Evolutionary conservation across 2,329 filamentous ascomycete genomes (phyloP).

Genomic region (Monilinia polystroma): DNA sequence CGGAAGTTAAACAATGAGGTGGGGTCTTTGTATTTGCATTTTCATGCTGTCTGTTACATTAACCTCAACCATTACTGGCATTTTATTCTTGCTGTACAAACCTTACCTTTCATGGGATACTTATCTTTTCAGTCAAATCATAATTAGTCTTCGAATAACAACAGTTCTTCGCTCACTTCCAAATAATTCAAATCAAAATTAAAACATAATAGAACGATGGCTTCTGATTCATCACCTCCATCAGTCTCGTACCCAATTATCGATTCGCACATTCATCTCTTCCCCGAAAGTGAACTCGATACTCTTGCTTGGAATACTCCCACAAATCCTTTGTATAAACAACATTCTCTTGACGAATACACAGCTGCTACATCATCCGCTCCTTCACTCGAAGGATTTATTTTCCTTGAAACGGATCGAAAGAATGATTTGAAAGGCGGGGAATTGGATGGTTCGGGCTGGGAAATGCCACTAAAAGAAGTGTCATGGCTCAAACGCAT

Average conservation of each 20-base stretch:
- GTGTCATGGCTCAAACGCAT: slow-evolving; percentile 67
- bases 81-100: not conserved
- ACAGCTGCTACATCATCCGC: slow-evolving; percentile 34
- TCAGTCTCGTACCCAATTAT: slow-evolving; percentile 56
- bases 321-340: slow-evolving; percentile 51
- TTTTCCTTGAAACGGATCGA: slow-evolving; percentile 83
- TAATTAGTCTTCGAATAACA: not conserved
- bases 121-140: not conserved
- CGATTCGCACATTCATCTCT: slow-evolving; percentile 92
- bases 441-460: slow-evolving; percentile 53
- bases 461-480: slow-evolving; percentile 68
- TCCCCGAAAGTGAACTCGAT: slow-evolving; percentile 63
- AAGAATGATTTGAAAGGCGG: slow-evolving; percentile 56
- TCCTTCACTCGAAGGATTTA: slow-evolving; percentile 62
- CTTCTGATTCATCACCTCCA: slow-evolving; percentile 31
- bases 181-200: not conserved
- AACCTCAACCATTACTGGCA: not conserved
- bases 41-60: not conserved
- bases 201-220: slow-evolving; percentile 6
- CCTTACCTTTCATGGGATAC: not conserved
- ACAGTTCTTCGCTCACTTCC: not conserved
- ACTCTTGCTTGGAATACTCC: slow-evolving; percentile 67
- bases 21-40: not conserved
- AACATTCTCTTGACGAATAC: slow-evolving; percentile 39
- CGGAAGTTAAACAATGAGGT: not conserved